Base-by-base conservation (phyloP, 805 yeast genomes). In the Candida pini region DNA sequence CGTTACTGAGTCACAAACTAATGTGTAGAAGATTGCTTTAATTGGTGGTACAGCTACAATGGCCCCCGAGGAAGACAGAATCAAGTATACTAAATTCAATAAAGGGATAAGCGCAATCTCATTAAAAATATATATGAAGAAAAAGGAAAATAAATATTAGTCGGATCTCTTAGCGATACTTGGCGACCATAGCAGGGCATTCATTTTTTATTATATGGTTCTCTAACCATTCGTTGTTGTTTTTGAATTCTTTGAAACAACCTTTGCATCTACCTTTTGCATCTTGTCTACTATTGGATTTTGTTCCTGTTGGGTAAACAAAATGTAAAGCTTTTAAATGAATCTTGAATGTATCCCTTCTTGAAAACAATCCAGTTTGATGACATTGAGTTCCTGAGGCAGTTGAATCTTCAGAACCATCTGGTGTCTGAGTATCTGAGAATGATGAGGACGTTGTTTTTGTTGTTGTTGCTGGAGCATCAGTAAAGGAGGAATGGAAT, bases 311-410 rank as follows among this genome's bases (percentile, higher is more conserved):
- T 23, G 81, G 81, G 43, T 73, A 74, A 29, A 66, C 65, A 49
- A 74, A 74, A 50, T 74, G 81, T 36, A 75, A 56, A 7, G 78
- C 68, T 46, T 72, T 73, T 34, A 74, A 60, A 50, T 74, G 81
- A 2, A 76, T 74, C 45, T 73, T 72, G 51, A 70, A 72, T 6
- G 81, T 73, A 49, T 74, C 81, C 47, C 79, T 62, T 48, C 81
- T 60, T 5, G 79, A 71, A 45, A 74, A 74, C 4, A 76, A 77
- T 6, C 80, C 81, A 16, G 67, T 69, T 14, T 76, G 71, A 47
- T 73, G 80, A 42, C 81, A 74, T 41, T 66, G 63, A 33, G 63
- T 49, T 2, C 60, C 60, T 12, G 14, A 16, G 4, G 43, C 26
- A n/a, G 49, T 50, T 10, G 35, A 18, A n/a, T 23, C 33, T 18